phyloP scores from a whole-genome alignment of 169 alveolate genomes.

The Plasmodium falciparum region DNA sequence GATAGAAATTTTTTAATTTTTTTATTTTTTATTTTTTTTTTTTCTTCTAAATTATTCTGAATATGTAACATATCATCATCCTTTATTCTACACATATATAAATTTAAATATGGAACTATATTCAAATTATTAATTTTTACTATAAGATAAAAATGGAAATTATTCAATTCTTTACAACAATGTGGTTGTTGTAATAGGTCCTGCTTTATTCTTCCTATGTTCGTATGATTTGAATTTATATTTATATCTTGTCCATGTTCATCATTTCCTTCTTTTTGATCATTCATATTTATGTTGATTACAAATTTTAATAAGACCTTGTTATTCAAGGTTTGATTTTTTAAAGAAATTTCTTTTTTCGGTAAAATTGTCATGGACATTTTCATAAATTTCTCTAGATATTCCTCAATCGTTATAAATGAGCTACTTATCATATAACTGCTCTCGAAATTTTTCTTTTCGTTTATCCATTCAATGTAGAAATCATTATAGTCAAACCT shows the following conservation, averaged over 20 bases:
- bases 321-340: slow-evolving; percentile 4
- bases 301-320: slow-evolving; percentile 56
- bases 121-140: slow-evolving; percentile 37
- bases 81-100: slow-evolving; percentile 33
- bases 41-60: slow-evolving; percentile 7
- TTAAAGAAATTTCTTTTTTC: slow-evolving; percentile 10
- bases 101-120: slow-evolving; percentile 17
- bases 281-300: slow-evolving; percentile 12
- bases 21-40: slow-evolving; percentile 11
- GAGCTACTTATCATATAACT: slow-evolving; percentile 1
- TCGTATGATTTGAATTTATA: no score
- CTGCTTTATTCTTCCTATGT: no score
- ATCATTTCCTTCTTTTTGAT: no score
- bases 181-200: no score
- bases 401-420: slow-evolving; percentile 48
- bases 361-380: slow-evolving; percentile 39
- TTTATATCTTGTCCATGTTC: no score
- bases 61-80: neutral
- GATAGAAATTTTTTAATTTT: neutral
- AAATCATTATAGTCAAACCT: slow-evolving; percentile 3
- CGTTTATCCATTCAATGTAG: slow-evolving; percentile 51
- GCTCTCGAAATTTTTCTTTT: neutral
- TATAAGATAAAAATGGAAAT: slow-evolving; percentile 34
- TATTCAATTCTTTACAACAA: no score
- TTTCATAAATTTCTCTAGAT: slow-evolving; percentile 48